Evolutionary conservation across 495 filamentous ascomycete genomes (phyloP).

Genomic region (Terfezia boudieri): DNA sequence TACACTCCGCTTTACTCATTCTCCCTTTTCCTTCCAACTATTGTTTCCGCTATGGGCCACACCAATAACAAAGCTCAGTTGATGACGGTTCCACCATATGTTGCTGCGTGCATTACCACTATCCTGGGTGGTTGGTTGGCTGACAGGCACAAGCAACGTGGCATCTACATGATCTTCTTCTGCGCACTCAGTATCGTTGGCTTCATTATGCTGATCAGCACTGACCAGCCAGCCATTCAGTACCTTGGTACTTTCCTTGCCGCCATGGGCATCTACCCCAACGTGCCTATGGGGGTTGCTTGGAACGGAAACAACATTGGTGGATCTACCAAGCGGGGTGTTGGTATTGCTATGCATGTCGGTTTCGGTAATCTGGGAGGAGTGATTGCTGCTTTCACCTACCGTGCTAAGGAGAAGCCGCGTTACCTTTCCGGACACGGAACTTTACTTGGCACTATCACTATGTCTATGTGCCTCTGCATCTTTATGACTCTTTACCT

Average conservation of each 20-base stretch:
- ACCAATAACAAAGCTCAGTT: constrained; percentile 27
- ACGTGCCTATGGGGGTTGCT: constrained; percentile 48
- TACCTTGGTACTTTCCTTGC: constrained; percentile 53
- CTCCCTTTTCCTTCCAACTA: constrained; percentile 30
- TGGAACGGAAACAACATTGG: constrained; percentile 74
- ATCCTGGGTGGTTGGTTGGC: constrained; percentile 21
- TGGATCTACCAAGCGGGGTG: constrained; percentile 55
- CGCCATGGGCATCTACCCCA: constrained; percentile 50
- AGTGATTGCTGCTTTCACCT: constrained; percentile 47
- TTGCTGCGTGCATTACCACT: constrained; percentile 25
- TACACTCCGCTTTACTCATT: constrained; percentile 22
- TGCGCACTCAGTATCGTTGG: constrained; percentile 33
- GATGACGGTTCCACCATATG: constrained; percentile 30
- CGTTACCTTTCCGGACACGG: constrained; percentile 39
- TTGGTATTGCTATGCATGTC: constrained; percentile 66
- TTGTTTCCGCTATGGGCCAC: constrained; percentile 29
- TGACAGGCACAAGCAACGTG: constrained; percentile 23
- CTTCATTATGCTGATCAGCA: constrained; percentile 41
- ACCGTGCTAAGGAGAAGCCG: constrained; percentile 34
- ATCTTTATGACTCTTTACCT: constrained; percentile 37
- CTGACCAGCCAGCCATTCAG: constrained; percentile 34
- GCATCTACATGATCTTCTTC: constrained; percentile 24
- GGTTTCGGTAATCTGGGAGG: constrained; percentile 57
- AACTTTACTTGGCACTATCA: constrained; percentile 24
- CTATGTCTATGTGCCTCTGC: constrained; percentile 27